Base-by-base conservation (phyloP, 2,329 filamentous ascomycete species). In the Cordyceps militaris region DNA sequence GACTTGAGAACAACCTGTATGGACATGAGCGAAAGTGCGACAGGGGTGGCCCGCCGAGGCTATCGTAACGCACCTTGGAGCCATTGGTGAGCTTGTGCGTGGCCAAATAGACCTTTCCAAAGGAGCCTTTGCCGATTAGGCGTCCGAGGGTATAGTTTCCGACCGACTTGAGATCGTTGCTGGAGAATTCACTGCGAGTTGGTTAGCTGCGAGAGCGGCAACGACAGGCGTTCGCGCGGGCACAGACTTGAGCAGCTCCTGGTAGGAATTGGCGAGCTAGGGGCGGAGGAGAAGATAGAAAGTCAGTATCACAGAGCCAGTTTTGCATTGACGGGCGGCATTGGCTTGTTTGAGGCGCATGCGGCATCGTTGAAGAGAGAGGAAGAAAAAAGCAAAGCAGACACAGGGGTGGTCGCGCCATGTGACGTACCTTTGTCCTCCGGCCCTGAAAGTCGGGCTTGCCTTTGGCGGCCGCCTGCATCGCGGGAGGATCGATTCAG, bases 31-130 rank as follows among this genome's bases (percentile, higher is more conserved):
- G 46, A 19, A n/a, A 40, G 32, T 38, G 40, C 42, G 38, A 38
- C 36, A 32, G 36, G n/a, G 3, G 43, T 26, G 30, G 51, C 16
- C 40, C 21, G 26, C n/a, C 5, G 9, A 43, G 42, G n/a, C 42
- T 34, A 40, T 36, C 49, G 28, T 5, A 51, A 69, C 78, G 61
- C 68, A 93, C 91, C 84, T 97, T 97, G 70, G 92, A 96, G 68
- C 92, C 93, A 85, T 97, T 97, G 68, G 91, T 97, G 72, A 99
- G 90, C 73, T 97, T 97, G 74, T 99, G 94, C 47, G 87, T 85
- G 59, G 93, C 94, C 59, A 99, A 81, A 73, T 99, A 99, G 67
- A 99, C 94, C 75, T 97, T 97, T 67, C 94, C 94, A 74, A 99
- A 99, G 62, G 92, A 97, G 59, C 94, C 94, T 71, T 97, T 99